Evolutionary conservation across 257 asterid genomes (phyloP).

Genomic region (Cinchona pubescens): DNA sequence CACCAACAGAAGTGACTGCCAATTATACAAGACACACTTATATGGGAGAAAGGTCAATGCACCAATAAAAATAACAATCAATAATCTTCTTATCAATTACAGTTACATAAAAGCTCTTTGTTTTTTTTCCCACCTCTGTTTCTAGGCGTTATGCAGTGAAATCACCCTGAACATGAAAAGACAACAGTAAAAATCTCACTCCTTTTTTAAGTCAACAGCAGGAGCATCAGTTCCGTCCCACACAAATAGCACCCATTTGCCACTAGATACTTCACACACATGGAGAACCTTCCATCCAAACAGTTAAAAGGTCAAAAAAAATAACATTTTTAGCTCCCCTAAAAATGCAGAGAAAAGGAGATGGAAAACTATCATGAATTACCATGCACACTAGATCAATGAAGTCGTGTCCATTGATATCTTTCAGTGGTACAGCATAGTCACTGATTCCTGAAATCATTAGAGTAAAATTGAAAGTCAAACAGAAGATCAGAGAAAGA

Average conservation of each 20-base stretch:
- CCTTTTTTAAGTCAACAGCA: conserved; percentile 8
- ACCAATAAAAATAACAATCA: background rate
- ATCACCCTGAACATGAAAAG: background rate
- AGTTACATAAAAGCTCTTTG: background rate
- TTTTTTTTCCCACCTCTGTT: background rate
- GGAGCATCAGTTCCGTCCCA: conserved; percentile 38
- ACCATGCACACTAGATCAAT: conserved; percentile 19
- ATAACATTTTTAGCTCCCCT: background rate
- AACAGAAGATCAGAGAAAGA: conserved; percentile 2
- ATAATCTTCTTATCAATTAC: background rate
- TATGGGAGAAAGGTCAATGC: background rate
- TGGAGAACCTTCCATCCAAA: conserved; percentile 21
- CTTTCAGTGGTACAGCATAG: conserved; percentile 10
- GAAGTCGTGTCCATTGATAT: background rate
- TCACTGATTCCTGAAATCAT: conserved; percentile 9
- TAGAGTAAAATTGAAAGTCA: background rate
- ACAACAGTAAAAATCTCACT: conserved; percentile 1
- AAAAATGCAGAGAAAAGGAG: background rate
- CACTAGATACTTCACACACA: conserved; percentile 21
- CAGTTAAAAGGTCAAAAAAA: background rate
- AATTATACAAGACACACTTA: background rate
- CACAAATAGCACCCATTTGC: conserved; percentile 26
- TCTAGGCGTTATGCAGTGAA: background rate
- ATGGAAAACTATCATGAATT: background rate
- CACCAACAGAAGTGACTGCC: background rate